Conservation (phyloP, 352 stramenopile species). For the Hyaloperonospora arabidopsidis region DNA sequence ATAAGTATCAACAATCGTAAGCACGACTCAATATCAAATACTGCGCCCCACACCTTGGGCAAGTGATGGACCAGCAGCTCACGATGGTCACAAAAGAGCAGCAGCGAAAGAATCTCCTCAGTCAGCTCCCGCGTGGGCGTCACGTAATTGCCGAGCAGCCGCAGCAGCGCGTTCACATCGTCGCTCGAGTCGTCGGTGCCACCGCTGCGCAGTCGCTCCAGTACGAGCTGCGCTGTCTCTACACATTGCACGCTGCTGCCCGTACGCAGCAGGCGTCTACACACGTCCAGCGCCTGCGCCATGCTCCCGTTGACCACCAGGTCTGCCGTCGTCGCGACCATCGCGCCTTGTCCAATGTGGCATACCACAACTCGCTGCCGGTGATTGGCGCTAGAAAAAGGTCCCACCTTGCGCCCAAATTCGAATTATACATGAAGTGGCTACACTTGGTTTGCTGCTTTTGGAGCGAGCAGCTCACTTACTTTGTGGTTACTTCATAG, state of each 20-base stretch:
- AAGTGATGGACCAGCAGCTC: constrained; percentile 77
- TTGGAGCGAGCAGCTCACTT: no score
- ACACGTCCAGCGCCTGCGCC: constrained; percentile 38
- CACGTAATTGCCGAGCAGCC: constrained; percentile 67
- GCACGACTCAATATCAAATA: constrained; percentile 1
- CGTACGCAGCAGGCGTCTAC: constrained; percentile 46
- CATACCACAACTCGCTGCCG: no score
- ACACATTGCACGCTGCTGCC: constrained; percentile 33
- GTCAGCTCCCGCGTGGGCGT: constrained; percentile 64
- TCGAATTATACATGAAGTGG: no score
- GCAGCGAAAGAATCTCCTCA: constrained; percentile 57
- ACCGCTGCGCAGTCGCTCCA: constrained; percentile 59
- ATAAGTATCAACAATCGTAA: not conserved
- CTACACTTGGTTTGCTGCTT: no score
- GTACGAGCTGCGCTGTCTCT: constrained; percentile 46
- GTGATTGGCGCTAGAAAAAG: no score
- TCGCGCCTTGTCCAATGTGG: no score
- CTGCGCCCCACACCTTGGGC: constrained; percentile 41
- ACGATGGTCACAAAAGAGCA: constrained; percentile 67
- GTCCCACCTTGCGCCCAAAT: no score
- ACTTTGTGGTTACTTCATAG: no score
- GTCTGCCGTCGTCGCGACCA: constrained; percentile 5
- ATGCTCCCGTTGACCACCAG: constrained; percentile 42
- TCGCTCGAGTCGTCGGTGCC: constrained; percentile 44
- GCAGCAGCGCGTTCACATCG: constrained; percentile 64